Evolutionary conservation across 129 eudicot species (phyloP).

Genomic region (Ambrosia trifida): DNA sequence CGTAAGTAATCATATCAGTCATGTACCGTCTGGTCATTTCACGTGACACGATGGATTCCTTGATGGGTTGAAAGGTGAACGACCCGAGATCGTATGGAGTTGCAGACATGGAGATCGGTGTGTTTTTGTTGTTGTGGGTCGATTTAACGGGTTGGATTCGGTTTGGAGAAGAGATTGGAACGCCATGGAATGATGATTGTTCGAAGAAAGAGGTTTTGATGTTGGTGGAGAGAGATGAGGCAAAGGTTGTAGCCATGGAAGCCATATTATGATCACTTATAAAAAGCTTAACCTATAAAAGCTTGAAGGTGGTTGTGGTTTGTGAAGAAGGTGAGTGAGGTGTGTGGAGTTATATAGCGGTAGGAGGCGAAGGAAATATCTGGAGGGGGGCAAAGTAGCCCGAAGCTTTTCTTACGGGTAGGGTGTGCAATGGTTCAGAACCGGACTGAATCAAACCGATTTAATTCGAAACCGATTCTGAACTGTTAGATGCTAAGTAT

Average conservation of each 20-base stretch:
- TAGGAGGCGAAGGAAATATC: conserved; percentile 19
- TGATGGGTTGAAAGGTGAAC: conserved; percentile 69
- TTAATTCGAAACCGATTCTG: too few relatives aligned
- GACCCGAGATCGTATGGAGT: conserved; percentile 54
- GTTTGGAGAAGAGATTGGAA: conserved; percentile 31
- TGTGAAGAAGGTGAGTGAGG: conserved; percentile 18
- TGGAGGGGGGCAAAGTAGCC: background rate
- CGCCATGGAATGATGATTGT: conserved; percentile 58
- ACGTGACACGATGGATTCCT: conserved; percentile 77
- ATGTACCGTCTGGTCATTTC: conserved; percentile 93
- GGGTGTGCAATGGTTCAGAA: too few relatives aligned
- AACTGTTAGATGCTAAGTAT: too few relatives aligned
- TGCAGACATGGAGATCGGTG: conserved; percentile 54
- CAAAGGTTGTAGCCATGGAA: conserved; percentile 55
- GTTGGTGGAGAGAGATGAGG: conserved; percentile 45
- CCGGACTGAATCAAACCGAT: too few relatives aligned
- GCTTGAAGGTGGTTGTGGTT: background rate
- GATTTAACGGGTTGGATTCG: conserved; percentile 46
- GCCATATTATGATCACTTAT: conserved; percentile 39
- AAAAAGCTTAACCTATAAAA: background rate
- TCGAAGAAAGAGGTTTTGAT: conserved; percentile 39
- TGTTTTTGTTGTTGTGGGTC: conserved; percentile 40
- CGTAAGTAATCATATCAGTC: conserved; percentile 83
- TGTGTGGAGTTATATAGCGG: background rate
- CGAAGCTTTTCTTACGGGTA: too few relatives aligned